Evolutionary conservation across 805 yeast species (phyloP).

Genomic region (Hanseniaspora jakobsenii): DNA sequence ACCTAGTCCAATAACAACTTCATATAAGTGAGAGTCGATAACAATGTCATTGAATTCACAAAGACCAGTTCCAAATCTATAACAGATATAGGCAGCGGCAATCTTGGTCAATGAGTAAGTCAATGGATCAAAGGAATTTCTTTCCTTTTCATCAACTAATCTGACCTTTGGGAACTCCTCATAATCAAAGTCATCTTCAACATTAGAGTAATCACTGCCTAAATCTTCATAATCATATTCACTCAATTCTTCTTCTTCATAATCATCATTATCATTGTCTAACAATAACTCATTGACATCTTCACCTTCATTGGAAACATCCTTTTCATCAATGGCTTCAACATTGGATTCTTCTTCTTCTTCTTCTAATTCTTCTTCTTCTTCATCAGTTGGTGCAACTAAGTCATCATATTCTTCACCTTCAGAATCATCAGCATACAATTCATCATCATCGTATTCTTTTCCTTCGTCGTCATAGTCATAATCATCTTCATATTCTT

Average conservation of each 20-base stretch:
- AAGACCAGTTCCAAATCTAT: constrained; percentile 11
- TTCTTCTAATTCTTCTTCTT: not conserved
- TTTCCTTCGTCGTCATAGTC: not conserved
- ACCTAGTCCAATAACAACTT: constrained; percentile 14
- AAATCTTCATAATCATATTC: constrained; percentile 13
- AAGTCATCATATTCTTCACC: constrained; percentile 10
- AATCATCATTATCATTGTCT: too few relatives aligned
- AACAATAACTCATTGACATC: constrained; percentile 8
- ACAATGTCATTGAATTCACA: constrained; percentile 14
- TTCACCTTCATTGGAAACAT: constrained; percentile 15
- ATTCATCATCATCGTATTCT: constrained; percentile 9
- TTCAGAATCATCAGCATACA: constrained; percentile 12
- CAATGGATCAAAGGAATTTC: constrained; percentile 12
- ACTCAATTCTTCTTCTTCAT: constrained; percentile 8
- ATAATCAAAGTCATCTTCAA: constrained; percentile 14
- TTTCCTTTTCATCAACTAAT: constrained; percentile 14
- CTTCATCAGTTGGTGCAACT: constrained; percentile 9
- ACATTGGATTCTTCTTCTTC: constrained; percentile 2
- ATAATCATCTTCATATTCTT: constrained; percentile 1
- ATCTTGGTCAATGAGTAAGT: constrained; percentile 10
- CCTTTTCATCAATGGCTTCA: constrained; percentile 11
- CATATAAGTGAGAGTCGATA: constrained; percentile 8
- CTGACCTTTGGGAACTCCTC: constrained; percentile 14
- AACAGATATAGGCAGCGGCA: constrained; percentile 11
- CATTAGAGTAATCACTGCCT: constrained; percentile 8